Percentiles rank a stretch among this genome's conserved stretches.
phyloP scores from a whole-genome alignment of 2,329 filamentous ascomycete species.

The Fusarium transvaalense region DNA sequence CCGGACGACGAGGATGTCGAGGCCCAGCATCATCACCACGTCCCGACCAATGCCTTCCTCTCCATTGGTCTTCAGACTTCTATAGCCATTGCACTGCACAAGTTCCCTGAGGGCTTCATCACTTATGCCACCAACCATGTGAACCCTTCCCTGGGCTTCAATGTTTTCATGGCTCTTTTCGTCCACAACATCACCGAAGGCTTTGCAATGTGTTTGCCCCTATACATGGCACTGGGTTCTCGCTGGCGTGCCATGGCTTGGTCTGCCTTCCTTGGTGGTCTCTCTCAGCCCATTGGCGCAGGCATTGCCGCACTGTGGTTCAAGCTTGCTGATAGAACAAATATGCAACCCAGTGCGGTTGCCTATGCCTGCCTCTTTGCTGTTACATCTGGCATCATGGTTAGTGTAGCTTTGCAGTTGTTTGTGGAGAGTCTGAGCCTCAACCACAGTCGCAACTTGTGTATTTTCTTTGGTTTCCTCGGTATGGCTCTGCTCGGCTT shows the following conservation, averaged over 20 bases:
- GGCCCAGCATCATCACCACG: conserved; percentile 87
- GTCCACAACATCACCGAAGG: conserved; percentile 99
- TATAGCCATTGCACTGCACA: conserved; percentile 94
- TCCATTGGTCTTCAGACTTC: conserved; percentile 96
- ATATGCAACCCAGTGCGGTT: conserved; percentile 65
- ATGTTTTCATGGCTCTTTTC: conserved; percentile 94
- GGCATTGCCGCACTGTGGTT: conserved; percentile 89
- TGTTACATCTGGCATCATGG: conserved; percentile 92
- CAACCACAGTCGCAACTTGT: conserved; percentile 82
- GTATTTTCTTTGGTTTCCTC: conserved; percentile 82
- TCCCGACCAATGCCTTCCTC: conserved; percentile 92
- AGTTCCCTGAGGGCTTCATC: conserved; percentile 88
- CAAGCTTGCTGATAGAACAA: conserved; percentile 69
- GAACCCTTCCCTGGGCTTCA: conserved; percentile 87
- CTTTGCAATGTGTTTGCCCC: conserved; percentile 90
- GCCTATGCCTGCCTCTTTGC: conserved; percentile 88
- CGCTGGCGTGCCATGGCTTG: conserved; percentile 86
- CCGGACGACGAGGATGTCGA: conserved; percentile 61
- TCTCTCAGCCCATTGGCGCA: conserved; percentile 89
- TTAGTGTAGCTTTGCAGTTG: conserved; percentile 88
- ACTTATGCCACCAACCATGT: conserved; percentile 98
- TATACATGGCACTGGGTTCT: conserved; percentile 90
- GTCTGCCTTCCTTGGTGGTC: conserved; percentile 84
- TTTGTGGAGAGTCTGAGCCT: conserved; percentile 88
- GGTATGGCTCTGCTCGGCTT: conserved; percentile 90